These are phyloP conservation scores for Xylaria palmicola DNA, from an alignment of 495 filamentous ascomycete genomes.

Conservation along the genomic window DNA sequence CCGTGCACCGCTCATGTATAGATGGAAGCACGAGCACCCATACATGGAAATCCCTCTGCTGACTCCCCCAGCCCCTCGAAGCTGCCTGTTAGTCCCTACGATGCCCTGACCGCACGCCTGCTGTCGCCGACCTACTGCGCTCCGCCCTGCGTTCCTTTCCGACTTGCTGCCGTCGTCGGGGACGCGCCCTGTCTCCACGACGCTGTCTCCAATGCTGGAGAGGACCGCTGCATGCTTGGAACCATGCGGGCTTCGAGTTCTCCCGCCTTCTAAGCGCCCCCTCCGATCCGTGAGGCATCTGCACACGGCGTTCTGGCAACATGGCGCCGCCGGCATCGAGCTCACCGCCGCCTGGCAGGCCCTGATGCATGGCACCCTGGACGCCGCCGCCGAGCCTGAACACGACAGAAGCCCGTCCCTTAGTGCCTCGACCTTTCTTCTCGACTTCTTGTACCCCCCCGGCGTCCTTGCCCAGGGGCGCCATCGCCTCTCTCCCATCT, in stretches of 20 bases:
- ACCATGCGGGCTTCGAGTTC: slow-evolving; percentile 66
- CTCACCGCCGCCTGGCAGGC: slow-evolving; percentile 48
- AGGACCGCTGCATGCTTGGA: slow-evolving; percentile 74
- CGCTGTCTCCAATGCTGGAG: slow-evolving; percentile 70
- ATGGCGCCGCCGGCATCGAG: slow-evolving; percentile 59
- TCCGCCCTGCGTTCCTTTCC: not conserved
- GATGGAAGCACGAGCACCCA: too few relatives aligned
- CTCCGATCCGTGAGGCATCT: slow-evolving; percentile 59
- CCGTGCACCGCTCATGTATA: too few relatives aligned
- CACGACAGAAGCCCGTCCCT: slow-evolving; percentile 26
- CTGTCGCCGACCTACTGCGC: not conserved
- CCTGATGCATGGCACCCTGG: slow-evolving; percentile 32
- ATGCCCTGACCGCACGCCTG: not conserved
- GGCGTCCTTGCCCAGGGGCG: slow-evolving; percentile 51
- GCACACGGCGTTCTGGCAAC: slow-evolving; percentile 65
- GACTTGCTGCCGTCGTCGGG: not conserved
- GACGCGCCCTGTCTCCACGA: not conserved
- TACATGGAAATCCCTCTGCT: too few relatives aligned
- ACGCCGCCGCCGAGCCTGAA: slow-evolving; percentile 11
- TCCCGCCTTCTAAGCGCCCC: slow-evolving; percentile 56
- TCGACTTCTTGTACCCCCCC: slow-evolving; percentile 65
- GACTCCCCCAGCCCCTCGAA: too few relatives aligned
- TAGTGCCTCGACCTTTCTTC: slow-evolving; percentile 44
- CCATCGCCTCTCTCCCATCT: slow-evolving; percentile 28
- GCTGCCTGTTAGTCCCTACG: too few relatives aligned